A percentile compares a stretch with the other conserved stretches of the same genome.
These are phyloP conservation scores for Beta vulgaris DNA, from an alignment of 148 eudicot genomes.

Conservation along the genomic window DNA sequence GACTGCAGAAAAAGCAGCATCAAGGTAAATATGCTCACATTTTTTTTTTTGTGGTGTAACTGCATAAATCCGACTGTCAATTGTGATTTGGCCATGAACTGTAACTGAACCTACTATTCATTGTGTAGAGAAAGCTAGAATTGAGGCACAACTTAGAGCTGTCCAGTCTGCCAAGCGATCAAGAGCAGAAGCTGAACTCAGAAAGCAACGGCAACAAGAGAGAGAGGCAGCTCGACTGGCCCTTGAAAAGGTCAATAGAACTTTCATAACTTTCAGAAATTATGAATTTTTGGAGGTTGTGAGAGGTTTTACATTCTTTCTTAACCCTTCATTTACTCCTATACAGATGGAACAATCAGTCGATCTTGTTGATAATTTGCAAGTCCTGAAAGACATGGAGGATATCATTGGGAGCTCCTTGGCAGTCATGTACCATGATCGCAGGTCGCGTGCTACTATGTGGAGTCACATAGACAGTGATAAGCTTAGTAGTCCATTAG, in stretches of 20 bases:
- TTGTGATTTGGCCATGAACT: not conserved
- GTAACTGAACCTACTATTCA: not conserved
- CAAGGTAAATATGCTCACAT: slow-evolving; percentile 44
- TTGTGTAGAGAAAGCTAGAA: slow-evolving; percentile 55
- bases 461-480: slow-evolving; percentile 14
- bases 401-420: slow-evolving; percentile 33
- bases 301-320: slow-evolving; percentile 1
- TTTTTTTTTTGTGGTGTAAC: not conserved
- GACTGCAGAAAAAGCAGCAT: slow-evolving; percentile 48
- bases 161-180: slow-evolving; percentile 25
- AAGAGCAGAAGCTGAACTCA: slow-evolving; percentile 45
- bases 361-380: slow-evolving; percentile 46
- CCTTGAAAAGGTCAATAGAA: slow-evolving; percentile 51
- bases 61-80: not conserved
- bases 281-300: not conserved
- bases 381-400: slow-evolving; percentile 53
- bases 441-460: slow-evolving; percentile 6
- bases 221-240: slow-evolving; percentile 62
- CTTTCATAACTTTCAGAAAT: slow-evolving; percentile 16
- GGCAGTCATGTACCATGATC: slow-evolving; percentile 10
- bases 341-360: slow-evolving; percentile 79
- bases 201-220: slow-evolving; percentile 48
- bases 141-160: slow-evolving; percentile 71
- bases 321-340: not conserved
- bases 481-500: slow-evolving; percentile 42